Conservation (phyloP, 768 basidiomycete species). For the Scleroderma citrinum region DNA sequence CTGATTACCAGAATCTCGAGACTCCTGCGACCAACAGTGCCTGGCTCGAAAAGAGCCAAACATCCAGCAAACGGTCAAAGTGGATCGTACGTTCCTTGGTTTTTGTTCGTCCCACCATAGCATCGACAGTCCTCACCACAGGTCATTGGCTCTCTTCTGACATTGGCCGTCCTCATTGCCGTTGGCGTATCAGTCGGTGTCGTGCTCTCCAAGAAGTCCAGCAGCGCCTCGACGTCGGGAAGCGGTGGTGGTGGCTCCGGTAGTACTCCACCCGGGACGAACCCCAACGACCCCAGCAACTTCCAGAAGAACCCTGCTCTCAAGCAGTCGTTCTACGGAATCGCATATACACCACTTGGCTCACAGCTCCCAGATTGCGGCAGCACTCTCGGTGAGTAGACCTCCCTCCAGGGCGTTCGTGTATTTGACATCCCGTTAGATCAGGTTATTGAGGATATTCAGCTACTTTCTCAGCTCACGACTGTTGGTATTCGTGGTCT, state of each 20-base stretch:
- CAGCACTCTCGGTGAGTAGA: slow-evolving; percentile 35
- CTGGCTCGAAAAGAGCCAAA: slow-evolving; percentile 35
- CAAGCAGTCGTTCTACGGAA: slow-evolving; percentile 72
- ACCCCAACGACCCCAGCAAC: slow-evolving; percentile 67
- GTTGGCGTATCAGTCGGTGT: slow-evolving; percentile 63
- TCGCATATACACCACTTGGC: slow-evolving; percentile 81
- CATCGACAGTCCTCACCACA: slow-evolving; percentile 17
- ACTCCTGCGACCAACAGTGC: slow-evolving; percentile 23
- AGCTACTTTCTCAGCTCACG: slow-evolving; percentile 81
- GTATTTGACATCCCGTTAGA: slow-evolving; percentile 22
- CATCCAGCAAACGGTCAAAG: slow-evolving; percentile 37
- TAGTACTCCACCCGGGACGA: slow-evolving; percentile 21
- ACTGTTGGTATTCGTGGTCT: slow-evolving; percentile 27
- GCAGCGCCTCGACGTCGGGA: slow-evolving; percentile 23
- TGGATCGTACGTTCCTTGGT: slow-evolving; percentile 43
- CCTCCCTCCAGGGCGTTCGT: background rate
- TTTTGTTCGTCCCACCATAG: background rate
- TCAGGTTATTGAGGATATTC: slow-evolving; percentile 64
- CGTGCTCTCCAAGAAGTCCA: slow-evolving; percentile 50
- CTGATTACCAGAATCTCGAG: slow-evolving; percentile 30
- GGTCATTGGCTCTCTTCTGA: slow-evolving; percentile 48
- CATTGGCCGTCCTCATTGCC: slow-evolving; percentile 46
- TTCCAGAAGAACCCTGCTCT: slow-evolving; percentile 68
- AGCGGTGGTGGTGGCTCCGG: slow-evolving; percentile 1
- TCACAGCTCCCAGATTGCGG: slow-evolving; percentile 71